Evolutionary conservation across 2,329 filamentous ascomycete species (phyloP).

Genomic region (Alternaria dauci): DNA sequence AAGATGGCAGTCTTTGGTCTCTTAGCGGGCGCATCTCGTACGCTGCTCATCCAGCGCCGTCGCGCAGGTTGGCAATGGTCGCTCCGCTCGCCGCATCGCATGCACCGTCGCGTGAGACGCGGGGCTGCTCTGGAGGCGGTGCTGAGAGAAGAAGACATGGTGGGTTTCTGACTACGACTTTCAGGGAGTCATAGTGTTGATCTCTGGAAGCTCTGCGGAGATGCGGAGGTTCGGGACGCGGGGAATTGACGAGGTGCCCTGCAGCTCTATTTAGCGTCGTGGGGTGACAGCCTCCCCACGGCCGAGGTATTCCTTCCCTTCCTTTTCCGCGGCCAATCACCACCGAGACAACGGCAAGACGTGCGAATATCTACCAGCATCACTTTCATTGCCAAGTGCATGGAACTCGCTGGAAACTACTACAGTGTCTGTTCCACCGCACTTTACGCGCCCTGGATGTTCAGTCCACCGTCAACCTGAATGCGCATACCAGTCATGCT

Average conservation of each 20-base stretch:
- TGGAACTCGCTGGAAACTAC: not conserved
- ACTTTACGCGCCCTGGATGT: slow-evolving; percentile 37
- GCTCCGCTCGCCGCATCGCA: slow-evolving; percentile 28
- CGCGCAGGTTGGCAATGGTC: slow-evolving; percentile 8
- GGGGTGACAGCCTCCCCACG: slow-evolving; percentile 7
- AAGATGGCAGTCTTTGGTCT: slow-evolving; percentile 51
- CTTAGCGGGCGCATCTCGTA: slow-evolving; percentile 27
- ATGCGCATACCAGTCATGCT: slow-evolving; percentile 59
- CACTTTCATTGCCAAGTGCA: not conserved
- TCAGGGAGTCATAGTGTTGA: slow-evolving; percentile 15
- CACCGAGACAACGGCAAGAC: not conserved
- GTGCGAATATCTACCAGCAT: not conserved
- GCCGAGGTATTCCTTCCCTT: slow-evolving; percentile 11
- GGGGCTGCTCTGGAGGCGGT: slow-evolving; percentile 23
- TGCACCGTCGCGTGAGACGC: slow-evolving; percentile 26
- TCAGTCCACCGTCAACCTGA: slow-evolving; percentile 51
- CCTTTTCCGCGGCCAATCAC: slow-evolving; percentile 4
- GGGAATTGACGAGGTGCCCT: slow-evolving; percentile 11
- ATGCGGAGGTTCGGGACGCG: slow-evolving; percentile 17
- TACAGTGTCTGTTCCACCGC: not conserved
- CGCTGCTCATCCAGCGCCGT: slow-evolving; percentile 45
- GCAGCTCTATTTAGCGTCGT: slow-evolving; percentile 11
- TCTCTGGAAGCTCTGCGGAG: slow-evolving; percentile 12
- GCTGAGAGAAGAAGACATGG: slow-evolving; percentile 28
- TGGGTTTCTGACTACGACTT: slow-evolving; percentile 8